These are phyloP conservation scores for Aegilops longissima DNA, from an alignment of 176 grass and related monocot species.

Conservation along the genomic window DNA sequence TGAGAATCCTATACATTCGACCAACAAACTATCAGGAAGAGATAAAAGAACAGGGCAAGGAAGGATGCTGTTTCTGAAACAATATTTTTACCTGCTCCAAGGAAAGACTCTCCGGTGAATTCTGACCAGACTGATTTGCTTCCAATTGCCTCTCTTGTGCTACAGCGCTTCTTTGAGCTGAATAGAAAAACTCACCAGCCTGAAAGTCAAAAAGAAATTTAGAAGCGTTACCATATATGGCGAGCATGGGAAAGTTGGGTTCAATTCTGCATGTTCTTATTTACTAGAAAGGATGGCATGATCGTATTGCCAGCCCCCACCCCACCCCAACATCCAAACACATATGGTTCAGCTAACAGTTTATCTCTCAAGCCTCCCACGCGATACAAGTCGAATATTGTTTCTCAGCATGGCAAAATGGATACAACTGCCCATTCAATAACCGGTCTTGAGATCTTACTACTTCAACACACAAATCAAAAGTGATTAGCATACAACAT, in stretches of 20 bases:
- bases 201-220: slow-evolving; percentile 47
- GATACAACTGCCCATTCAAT: background rate
- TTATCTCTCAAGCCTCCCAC: no score
- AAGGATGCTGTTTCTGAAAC: background rate
- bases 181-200: slow-evolving; percentile 90
- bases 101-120: slow-evolving; percentile 74
- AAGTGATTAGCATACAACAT: background rate
- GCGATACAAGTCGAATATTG: background rate
- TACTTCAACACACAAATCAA: background rate
- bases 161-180: slow-evolving; percentile 69
- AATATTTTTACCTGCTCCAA: slow-evolving; percentile 65
- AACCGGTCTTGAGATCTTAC: background rate
- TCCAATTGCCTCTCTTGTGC: slow-evolving; percentile 78
- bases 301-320: background rate
- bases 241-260: background rate
- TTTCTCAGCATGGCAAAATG: background rate
- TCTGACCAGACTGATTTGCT: slow-evolving; percentile 52
- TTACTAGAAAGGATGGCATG: background rate
- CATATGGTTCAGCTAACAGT: no score
- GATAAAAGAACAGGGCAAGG: background rate
- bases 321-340: background rate
- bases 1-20: slow-evolving; percentile 49
- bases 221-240: background rate
- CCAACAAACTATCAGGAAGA: slow-evolving; percentile 17
- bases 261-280: background rate